Percentiles rank a stretch among this genome's conserved stretches.
phyloP scores from a whole-genome alignment of 2,329 filamentous ascomycete species.

The Colletotrichum eleusines region DNA sequence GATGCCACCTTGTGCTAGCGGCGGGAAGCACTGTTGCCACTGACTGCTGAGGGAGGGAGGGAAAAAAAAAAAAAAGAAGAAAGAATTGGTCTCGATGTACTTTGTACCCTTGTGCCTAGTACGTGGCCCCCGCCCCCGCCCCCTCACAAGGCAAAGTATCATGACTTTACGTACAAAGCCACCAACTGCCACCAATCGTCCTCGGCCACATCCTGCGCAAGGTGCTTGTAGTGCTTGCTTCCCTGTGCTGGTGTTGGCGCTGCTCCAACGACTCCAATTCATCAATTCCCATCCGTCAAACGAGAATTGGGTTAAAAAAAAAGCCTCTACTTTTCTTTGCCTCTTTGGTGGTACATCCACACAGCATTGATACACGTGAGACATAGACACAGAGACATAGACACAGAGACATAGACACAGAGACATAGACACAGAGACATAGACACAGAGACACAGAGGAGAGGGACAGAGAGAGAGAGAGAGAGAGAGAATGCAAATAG shows the following conservation, averaged over 20 bases:
- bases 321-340: too few species aligned
- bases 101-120: not conserved
- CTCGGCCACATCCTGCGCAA: slow-evolving; percentile 37
- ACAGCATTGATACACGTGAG: too few species aligned
- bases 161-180: slow-evolving; percentile 28
- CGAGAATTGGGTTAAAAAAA: not conserved
- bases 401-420: too few species aligned
- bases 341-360: too few species aligned
- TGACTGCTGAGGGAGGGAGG: slow-evolving; percentile 18
- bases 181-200: slow-evolving; percentile 30
- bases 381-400: too few species aligned
- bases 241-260: slow-evolving; percentile 17
- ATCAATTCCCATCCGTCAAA: not conserved
- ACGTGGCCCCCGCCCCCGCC: slow-evolving; percentile 1
- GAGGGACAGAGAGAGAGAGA: too few species aligned
- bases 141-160: slow-evolving; percentile 19
- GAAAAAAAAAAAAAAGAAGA: not conserved
- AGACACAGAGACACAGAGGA: not conserved
- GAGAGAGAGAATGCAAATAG: not conserved
- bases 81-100: not conserved
- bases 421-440: too few species aligned
- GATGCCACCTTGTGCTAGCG: slow-evolving; percentile 6
- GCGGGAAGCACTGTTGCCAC: slow-evolving; percentile 27
- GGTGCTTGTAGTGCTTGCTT: not conserved
- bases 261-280: slow-evolving; percentile 4